phyloP scores from a whole-genome alignment of 2,329 filamentous ascomycete genomes.

The Aspergillus ustus region DNA sequence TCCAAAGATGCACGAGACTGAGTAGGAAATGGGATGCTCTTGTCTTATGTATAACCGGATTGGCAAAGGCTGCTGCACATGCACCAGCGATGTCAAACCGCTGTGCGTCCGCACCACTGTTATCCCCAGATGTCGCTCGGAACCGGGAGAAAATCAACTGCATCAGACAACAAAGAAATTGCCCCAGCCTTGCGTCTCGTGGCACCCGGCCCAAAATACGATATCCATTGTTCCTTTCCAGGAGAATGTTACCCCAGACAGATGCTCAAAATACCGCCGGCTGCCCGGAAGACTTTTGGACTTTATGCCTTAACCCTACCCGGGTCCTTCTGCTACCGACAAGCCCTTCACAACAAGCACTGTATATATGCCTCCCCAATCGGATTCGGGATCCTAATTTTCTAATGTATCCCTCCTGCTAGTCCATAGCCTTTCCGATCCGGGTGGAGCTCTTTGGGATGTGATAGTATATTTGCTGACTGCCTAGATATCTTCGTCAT shows the following conservation, averaged over 20 bases:
- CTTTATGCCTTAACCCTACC: not conserved
- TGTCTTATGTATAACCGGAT: not conserved
- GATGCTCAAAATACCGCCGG: conserved; percentile 3
- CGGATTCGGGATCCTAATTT: not conserved
- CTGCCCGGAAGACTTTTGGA: conserved; percentile 7
- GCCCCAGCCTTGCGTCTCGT: not conserved
- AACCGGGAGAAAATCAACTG: not conserved
- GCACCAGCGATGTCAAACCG: not conserved
- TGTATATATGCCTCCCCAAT: not conserved
- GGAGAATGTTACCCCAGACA: not conserved
- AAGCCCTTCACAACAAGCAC: not conserved
- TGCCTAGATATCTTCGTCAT: not conserved
- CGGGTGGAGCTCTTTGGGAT: not conserved
- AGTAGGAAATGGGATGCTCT: not conserved
- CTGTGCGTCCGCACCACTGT: too few species aligned
- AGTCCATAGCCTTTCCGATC: not conserved
- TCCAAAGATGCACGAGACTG: not conserved
- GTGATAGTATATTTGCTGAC: not conserved
- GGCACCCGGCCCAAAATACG: not conserved
- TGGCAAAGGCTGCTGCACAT: not conserved
- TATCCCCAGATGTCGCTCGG: not conserved
- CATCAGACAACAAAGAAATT: not conserved
- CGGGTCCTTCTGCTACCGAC: conserved; percentile 2
- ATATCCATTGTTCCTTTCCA: not conserved
- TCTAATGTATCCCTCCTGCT: not conserved